These are phyloP conservation scores for Fusarium nodosum DNA, from an alignment of 2,329 filamentous ascomycete species.

Conservation along the genomic window DNA sequence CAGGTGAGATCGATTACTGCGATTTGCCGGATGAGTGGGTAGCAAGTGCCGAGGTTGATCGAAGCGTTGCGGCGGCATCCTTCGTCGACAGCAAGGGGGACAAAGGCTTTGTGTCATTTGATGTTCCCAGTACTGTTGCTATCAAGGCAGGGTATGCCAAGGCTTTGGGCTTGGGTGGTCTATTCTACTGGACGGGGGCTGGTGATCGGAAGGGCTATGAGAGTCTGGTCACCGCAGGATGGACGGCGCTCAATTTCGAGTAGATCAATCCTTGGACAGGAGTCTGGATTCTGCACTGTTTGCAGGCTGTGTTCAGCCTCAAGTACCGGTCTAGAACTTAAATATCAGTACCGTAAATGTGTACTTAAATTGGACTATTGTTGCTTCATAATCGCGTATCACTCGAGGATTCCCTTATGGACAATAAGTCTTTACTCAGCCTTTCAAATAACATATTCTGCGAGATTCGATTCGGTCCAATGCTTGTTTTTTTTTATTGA, in stretches of 20 bases:
- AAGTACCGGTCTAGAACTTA: neutral
- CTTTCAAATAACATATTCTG: neutral
- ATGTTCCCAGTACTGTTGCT: conserved; percentile 70
- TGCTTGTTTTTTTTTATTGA: conserved; percentile 5
- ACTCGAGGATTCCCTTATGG: neutral
- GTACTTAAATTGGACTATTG: neutral
- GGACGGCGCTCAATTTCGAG: conserved; percentile 59
- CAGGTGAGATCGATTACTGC: conserved; percentile 72
- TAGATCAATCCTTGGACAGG: neutral
- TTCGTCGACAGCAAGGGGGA: conserved; percentile 60
- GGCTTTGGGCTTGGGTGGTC: conserved; percentile 67
- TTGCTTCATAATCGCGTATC: neutral
- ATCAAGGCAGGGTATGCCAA: conserved; percentile 73
- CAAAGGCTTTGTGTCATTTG: conserved; percentile 73
- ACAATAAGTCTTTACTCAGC: neutral
- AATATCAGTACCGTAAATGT: too few relatives aligned
- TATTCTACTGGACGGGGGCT: conserved; percentile 78
- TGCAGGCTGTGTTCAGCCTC: neutral
- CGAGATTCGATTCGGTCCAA: neutral
- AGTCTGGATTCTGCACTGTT: neutral
- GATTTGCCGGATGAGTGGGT: conserved; percentile 69
- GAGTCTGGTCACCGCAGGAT: conserved; percentile 73
- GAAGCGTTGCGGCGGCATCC: conserved; percentile 67
- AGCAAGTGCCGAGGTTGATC: conserved; percentile 60
- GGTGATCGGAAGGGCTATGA: conserved; percentile 67